Conservation (phyloP, 768 basidiomycete species). For the Collybia mongolica region DNA sequence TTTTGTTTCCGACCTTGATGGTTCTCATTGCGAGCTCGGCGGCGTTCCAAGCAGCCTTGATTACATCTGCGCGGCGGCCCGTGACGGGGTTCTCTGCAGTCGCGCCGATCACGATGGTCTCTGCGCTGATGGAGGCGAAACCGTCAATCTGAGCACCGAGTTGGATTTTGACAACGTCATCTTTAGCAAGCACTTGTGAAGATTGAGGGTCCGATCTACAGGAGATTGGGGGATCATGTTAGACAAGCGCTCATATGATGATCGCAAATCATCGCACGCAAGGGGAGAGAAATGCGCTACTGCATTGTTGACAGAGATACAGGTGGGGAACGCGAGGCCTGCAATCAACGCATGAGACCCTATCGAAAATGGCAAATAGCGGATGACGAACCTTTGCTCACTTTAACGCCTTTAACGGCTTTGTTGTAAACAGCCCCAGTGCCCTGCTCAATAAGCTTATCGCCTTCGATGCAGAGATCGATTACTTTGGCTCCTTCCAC, state of each 20-base stretch:
- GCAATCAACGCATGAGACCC: neutral
- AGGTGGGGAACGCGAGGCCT: slow-evolving; percentile 96
- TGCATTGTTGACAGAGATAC: slow-evolving; percentile 90
- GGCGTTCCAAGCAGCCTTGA: slow-evolving; percentile 92
- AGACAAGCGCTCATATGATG: slow-evolving; percentile 17
- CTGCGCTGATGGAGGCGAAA: slow-evolving; percentile 90
- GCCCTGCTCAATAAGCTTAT: slow-evolving; percentile 88
- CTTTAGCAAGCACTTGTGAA: slow-evolving; percentile 66
- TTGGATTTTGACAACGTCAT: slow-evolving; percentile 95
- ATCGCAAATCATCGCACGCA: slow-evolving; percentile 52
- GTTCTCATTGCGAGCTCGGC: slow-evolving; percentile 91
- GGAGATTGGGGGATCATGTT: slow-evolving; percentile 10
- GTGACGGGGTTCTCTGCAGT: slow-evolving; percentile 72
- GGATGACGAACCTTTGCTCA: slow-evolving; percentile 70
- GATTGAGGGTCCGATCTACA: slow-evolving; percentile 73
- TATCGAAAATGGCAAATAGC: slow-evolving; percentile 4
- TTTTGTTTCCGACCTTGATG: slow-evolving; percentile 90
- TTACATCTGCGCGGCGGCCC: slow-evolving; percentile 84
- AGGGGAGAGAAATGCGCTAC: slow-evolving; percentile 98
- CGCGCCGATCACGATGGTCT: slow-evolving; percentile 89
- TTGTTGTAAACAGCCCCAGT: slow-evolving; percentile 90
- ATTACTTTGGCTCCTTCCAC: slow-evolving; percentile 85
- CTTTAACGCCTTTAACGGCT: slow-evolving; percentile 82
- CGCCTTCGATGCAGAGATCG: slow-evolving; percentile 91
- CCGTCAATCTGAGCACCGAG: slow-evolving; percentile 98